Evolutionary conservation across 1,139 yeast species (phyloP), one percentile per base, ranked within the genome.

Genomic region (Sugiyamaella grinbergsii): DNA sequence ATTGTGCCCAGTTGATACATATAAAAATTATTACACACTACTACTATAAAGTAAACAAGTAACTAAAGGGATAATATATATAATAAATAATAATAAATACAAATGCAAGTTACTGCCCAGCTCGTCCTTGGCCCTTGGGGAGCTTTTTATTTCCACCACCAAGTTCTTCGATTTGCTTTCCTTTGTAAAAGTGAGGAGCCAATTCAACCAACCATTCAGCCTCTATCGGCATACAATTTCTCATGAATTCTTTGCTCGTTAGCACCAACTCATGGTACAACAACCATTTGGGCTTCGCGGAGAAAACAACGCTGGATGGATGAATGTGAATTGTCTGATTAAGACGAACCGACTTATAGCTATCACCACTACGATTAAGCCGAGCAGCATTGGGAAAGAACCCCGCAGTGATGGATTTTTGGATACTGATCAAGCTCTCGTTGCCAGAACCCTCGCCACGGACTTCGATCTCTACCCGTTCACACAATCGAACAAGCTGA

Each of bases 231-330:
- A 89, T 77, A 63, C 95, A 87, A 58, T 85, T 89, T 51, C 97
- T 72, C 88, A 93, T 87, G 65, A 81, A 93, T 71, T 91, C 98
- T 65, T 84, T 87, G 42, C 88, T 80, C 0, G 98, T 93, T 33
- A 87, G 71, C 38, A 93, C 93, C 61, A 93, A 72, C 62, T 91
- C 97, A 62, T 90, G 87, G 65, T 89, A 93, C 20, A 93, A 68
- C 1, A 93, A 66, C 62, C 81, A 73, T 59, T 79, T 82, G 4
- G 93, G 96, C 55, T 79, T 81, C 13, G 75, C 72, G 5, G 77
- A 74, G 60, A 75, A 77, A 39, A 89, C 58, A 0, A 79, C 77
- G 1, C 93, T 83, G 0, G 95, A 85, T 0, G 98, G 98, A 62
- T 93, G 98, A 6, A 93, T 77, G 63, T 73, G 78, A 1, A 90